Conservation (phyloP, 2,329 filamentous ascomycete genomes). For the Exophiala xenobiotica region DNA sequence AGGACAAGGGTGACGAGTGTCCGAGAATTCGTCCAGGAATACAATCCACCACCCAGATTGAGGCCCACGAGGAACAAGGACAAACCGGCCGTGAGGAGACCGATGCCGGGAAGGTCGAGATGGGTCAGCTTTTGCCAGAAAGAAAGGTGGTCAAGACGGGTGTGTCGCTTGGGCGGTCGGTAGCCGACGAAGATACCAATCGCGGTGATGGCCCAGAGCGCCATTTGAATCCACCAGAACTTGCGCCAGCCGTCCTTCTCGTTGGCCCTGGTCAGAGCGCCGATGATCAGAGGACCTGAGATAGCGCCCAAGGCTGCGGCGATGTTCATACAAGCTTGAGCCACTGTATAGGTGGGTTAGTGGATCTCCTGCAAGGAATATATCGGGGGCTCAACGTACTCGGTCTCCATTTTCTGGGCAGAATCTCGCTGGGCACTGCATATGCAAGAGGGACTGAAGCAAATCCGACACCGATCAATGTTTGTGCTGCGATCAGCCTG, state of each 20-base stretch:
- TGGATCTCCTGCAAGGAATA: too few relatives aligned
- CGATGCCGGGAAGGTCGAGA: slow-evolving; percentile 22
- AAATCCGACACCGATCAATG: slow-evolving; percentile 26
- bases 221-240: slow-evolving; percentile 29
- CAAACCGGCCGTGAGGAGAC: slow-evolving; percentile 20
- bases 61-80: slow-evolving; percentile 24
- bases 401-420: slow-evolving; percentile 27
- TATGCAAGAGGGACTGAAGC: slow-evolving; percentile 26
- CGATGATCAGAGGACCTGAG: slow-evolving; percentile 23
- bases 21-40: slow-evolving; percentile 22
- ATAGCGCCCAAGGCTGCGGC: slow-evolving; percentile 22
- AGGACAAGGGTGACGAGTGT: slow-evolving; percentile 18
- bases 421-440: slow-evolving; percentile 25
- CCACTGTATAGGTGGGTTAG: slow-evolving; percentile 13
- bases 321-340: slow-evolving; percentile 24
- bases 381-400: slow-evolving; percentile 14
- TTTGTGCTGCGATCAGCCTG: slow-evolving; percentile 25
- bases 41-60: slow-evolving; percentile 25
- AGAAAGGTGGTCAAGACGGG: slow-evolving; percentile 23
- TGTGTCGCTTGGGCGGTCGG: slow-evolving; percentile 25
- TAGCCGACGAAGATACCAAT: slow-evolving; percentile 25
- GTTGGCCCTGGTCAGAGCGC: slow-evolving; percentile 16
- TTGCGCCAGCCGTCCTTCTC: slow-evolving; percentile 22
- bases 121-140: slow-evolving; percentile 25
- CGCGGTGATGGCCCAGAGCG: slow-evolving; percentile 25